Evolutionary conservation across 2,329 filamentous ascomycete genomes (phyloP), one percentile per base, ranked within the genome.

Genomic region (Diaporthe ilicicola): DNA sequence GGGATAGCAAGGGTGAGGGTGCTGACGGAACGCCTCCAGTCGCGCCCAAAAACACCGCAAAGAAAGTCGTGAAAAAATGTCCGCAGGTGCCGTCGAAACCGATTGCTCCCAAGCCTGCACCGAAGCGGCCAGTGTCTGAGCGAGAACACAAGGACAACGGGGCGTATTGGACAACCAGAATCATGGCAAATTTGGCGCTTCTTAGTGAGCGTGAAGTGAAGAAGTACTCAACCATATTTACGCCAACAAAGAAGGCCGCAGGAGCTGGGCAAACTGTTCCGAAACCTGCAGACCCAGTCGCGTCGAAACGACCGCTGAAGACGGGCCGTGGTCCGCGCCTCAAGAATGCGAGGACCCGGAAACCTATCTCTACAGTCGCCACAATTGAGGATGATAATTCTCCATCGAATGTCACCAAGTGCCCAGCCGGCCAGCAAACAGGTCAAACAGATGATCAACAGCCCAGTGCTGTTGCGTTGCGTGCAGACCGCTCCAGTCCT

Each of bases 61-160:
- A 29, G 66, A 75, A 66, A 55, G 39, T 50, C 10, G 50, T 32
- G 42, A 69, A 48, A 37, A 55, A 53, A 50, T 72, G 76, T 17
- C 76, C 80, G 74, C 67, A 74, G 53, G 72, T 81, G 24, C 39
- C 54, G 19, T 34, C 48, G n/a, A 66, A 71, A 55, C 44, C 46
- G 5, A n/a, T 24, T 15, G 37, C 27, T 37, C 78, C 79, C 67
- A 81, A 80, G 46, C 79, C 80, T 1, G 73, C 77, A 19, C 76
- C 77, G 13, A 77, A 79, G 48, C 81, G 84, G 19, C 84, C 85
- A 0, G 80, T 81, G 5, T 82, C 84, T 2, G 73, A 84, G 37
- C 84, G 84, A 7, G 85, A 87, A 65, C 83, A 85, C 70, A 85
- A 82, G 72, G 78, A 77, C 15, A 85, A 83, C 29, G 85, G 80